Percentiles rank a stretch among this genome's conserved stretches.
These are phyloP conservation scores for Populus euphratica DNA, from an alignment of 345 rosid genomes.

Conservation along the genomic window DNA sequence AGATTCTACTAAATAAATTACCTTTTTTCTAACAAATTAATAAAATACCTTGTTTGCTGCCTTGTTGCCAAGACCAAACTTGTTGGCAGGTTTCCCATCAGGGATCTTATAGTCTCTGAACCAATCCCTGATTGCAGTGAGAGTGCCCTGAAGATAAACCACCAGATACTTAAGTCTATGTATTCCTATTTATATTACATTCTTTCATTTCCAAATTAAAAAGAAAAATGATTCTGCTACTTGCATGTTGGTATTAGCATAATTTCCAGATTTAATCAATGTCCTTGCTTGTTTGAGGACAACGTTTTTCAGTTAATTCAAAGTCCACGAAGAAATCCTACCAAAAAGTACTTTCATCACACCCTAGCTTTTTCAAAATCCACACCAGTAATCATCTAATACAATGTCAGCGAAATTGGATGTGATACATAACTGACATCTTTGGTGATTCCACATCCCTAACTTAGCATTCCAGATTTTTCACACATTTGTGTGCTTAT, in stretches of 20 bases:
- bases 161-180: neutral
- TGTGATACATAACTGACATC: neutral
- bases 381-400: neutral
- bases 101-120: conserved; percentile 96
- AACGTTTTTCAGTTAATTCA: neutral
- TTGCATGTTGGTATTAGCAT: neutral
- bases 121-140: conserved; percentile 88
- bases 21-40: neutral
- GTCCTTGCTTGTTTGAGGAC: neutral
- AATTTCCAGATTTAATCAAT: neutral
- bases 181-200: neutral
- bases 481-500: neutral
- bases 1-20: neutral
- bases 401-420: neutral
- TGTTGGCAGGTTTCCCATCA: conserved; percentile 97
- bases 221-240: too few species aligned
- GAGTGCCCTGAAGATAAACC: conserved; percentile 61
- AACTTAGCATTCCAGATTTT: neutral
- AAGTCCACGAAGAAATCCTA: neutral
- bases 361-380: neutral
- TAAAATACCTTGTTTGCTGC: conserved; percentile 75
- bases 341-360: neutral
- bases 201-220: neutral
- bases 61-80: conserved; percentile 89
- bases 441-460: neutral